These are phyloP conservation scores for Kodamaea kaohsiungensis DNA, from an alignment of 805 yeast genomes.

Conservation along the genomic window DNA sequence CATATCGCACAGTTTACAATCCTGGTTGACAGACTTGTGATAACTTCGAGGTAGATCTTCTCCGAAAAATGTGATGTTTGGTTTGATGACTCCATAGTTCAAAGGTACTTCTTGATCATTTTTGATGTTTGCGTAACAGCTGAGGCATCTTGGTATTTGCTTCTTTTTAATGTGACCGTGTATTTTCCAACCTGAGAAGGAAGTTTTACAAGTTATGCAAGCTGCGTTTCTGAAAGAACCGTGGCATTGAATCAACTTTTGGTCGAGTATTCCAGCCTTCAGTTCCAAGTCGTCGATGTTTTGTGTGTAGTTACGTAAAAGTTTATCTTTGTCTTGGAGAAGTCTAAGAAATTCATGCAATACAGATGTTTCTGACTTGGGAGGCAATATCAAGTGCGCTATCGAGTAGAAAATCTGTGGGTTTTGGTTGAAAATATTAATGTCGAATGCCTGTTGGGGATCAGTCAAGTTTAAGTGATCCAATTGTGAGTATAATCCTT, in stretches of 20 bases:
- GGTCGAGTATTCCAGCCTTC: constrained; percentile 53
- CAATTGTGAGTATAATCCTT: constrained; percentile 77
- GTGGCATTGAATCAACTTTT: constrained; percentile 73
- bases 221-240: constrained; percentile 74
- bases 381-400: constrained; percentile 81
- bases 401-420: constrained; percentile 84
- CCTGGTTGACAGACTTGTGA: constrained; percentile 42
- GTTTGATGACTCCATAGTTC: constrained; percentile 64
- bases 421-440: constrained; percentile 66
- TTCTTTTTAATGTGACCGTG: constrained; percentile 49
- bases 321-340: constrained; percentile 38
- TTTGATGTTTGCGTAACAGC: constrained; percentile 27
- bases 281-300: constrained; percentile 48
- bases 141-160: constrained; percentile 56
- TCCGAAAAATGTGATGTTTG: constrained; percentile 87
- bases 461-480: constrained; percentile 70
- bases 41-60: constrained; percentile 55
- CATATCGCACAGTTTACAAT: constrained; percentile 73
- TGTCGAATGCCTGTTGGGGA: constrained; percentile 88
- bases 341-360: constrained; percentile 39
- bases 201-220: constrained; percentile 74
- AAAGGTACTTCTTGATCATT: constrained; percentile 26
- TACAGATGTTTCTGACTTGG: constrained; percentile 35
- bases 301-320: constrained; percentile 45
- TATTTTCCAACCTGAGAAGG: constrained; percentile 48